These are phyloP conservation scores for Chrysoporthe cubensis DNA, from an alignment of 2,329 filamentous ascomycete species.

Conservation along the genomic window DNA sequence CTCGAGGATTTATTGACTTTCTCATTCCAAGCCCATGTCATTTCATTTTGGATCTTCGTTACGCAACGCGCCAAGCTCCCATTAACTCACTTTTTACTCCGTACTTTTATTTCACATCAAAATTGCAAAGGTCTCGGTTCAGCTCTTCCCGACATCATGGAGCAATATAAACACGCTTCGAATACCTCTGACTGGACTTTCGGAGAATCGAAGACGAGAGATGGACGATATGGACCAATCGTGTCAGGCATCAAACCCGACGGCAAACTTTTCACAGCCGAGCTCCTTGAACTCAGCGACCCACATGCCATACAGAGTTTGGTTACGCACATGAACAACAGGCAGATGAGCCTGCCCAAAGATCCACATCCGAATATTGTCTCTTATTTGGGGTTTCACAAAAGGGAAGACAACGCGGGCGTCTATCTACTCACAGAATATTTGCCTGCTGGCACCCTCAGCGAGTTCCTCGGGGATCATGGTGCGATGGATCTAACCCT, in stretches of 20 bases:
- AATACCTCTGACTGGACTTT: not conserved
- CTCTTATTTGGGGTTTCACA: not conserved
- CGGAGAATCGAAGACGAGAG: slow-evolving; percentile 1
- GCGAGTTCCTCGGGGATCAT: not conserved
- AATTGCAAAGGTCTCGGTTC: not conserved
- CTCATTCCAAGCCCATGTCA: not conserved
- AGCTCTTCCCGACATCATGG: not conserved
- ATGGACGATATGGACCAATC: slow-evolving; percentile 7
- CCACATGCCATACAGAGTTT: not conserved
- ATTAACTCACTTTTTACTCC: not conserved
- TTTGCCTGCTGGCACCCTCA: not conserved
- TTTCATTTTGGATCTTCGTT: not conserved
- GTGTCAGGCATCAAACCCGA: not conserved
- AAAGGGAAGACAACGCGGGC: not conserved
- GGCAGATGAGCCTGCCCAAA: not conserved
- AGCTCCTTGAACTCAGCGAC: not conserved
- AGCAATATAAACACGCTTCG: not conserved
- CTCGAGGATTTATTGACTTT: not conserved
- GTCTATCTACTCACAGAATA: not conserved
- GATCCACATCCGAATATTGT: slow-evolving; percentile 6
- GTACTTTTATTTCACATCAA: not conserved
- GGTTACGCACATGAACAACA: not conserved
- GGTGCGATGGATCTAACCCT: not conserved
- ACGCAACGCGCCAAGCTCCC: not conserved
- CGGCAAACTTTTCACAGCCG: not conserved